Base-by-base conservation (phyloP, 2,329 filamentous ascomycete genomes). In the Ascocoryne sarcoides region DNA sequence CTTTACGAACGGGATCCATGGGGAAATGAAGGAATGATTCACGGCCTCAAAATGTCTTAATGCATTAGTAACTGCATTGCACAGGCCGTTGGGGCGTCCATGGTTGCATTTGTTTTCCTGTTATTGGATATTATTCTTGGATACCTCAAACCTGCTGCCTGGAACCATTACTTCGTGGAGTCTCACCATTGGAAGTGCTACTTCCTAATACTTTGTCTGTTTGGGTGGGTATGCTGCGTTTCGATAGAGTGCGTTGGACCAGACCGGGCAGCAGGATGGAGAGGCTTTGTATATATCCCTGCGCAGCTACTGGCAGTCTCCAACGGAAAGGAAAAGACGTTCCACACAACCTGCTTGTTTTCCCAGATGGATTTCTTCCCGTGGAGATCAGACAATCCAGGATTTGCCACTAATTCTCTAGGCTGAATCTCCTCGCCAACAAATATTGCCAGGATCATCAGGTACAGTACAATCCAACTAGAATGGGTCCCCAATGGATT, bases 41-140 rank as follows among this genome's bases (percentile, higher is more conserved):
- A 26, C 23, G 23, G 23, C 12, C 23, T 26, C 23, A 26, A 26
- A 26, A 7, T 26, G 23, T 26, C 52, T 45, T 45, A 48, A 40
- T 58, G 54, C 54, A 56, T 54, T 49, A 53, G 55, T 56, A 43
- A 50, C 53, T 55, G 55, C 56, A 58, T 54, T 45, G 48, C 50
- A 53, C 49, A 50, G 50, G 48, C 51, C 53, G 47, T 55, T 52
- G 42, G 46, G 54, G 51, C 45, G 53, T 45, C 46, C 42, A 36
- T 36, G 45, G 42, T 26, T 26, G 23, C 12, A 26, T 26, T 26
- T 26, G 40, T 50, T 49, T 46, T 49, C 48, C 39, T 50, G 40
- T 23, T 50, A 29, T 28, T 45, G 23, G 23, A 26, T 26, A 26
- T 7, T 36, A 36, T 45, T 50, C 47, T 55, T 48, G 50, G 49